These are phyloP conservation scores for Kwoniella sp. DNA, from an alignment of 768 basidiomycete species.

Conservation along the genomic window DNA sequence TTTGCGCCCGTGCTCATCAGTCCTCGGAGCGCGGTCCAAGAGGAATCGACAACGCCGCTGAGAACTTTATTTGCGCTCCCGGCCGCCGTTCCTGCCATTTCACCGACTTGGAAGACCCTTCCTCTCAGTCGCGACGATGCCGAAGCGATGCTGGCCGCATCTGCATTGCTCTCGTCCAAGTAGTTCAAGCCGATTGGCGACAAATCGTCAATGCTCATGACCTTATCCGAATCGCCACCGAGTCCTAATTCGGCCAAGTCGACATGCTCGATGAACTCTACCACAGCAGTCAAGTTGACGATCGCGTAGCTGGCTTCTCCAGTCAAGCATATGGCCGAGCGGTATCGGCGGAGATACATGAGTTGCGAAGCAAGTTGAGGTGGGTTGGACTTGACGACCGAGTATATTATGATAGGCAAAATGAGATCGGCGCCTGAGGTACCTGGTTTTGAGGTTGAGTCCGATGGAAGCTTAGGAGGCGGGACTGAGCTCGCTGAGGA, in stretches of 20 bases:
- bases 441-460: neutral
- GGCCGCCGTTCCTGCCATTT: slow-evolving; percentile 67
- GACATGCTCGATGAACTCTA: slow-evolving; percentile 93
- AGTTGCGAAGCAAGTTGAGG: slow-evolving; percentile 73
- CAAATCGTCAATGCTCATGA: slow-evolving; percentile 69
- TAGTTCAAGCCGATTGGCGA: slow-evolving; percentile 75
- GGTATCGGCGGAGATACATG: slow-evolving; percentile 63
- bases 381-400: slow-evolving; percentile 91
- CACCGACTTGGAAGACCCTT: slow-evolving; percentile 75
- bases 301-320: slow-evolving; percentile 92
- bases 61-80: slow-evolving; percentile 76
- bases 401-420: slow-evolving; percentile 88
- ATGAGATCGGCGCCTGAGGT: slow-evolving; percentile 73
- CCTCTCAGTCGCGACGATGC: slow-evolving; percentile 66
- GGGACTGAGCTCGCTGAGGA: slow-evolving; percentile 4
- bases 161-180: slow-evolving; percentile 61
- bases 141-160: slow-evolving; percentile 60
- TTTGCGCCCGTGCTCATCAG: slow-evolving; percentile 59
- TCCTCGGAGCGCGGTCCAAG: slow-evolving; percentile 81
- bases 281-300: slow-evolving; percentile 91
- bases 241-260: slow-evolving; percentile 72
- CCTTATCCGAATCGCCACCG: slow-evolving; percentile 52
- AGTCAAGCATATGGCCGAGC: slow-evolving; percentile 61
- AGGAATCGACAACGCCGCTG: slow-evolving; percentile 84
- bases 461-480: slow-evolving; percentile 10